These are phyloP conservation scores for Schizopora paradoxa DNA, from an alignment of 1,284 basidiomycete genomes.

Conservation along the genomic window DNA sequence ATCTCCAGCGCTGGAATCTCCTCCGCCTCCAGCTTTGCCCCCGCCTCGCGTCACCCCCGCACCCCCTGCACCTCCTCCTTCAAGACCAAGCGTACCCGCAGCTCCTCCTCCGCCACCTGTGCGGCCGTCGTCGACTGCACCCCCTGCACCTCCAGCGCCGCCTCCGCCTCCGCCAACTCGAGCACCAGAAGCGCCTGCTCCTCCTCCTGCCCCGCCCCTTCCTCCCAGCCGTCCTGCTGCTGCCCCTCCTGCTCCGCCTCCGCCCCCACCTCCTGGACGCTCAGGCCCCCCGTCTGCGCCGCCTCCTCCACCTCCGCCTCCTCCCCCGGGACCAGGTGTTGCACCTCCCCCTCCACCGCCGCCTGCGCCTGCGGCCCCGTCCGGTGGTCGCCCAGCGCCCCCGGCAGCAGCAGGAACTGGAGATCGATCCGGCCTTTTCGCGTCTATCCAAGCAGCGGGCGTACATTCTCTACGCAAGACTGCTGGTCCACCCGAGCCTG, in stretches of 20 bases:
- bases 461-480: conserved; percentile 74
- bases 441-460: conserved; percentile 64
- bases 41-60: conserved; percentile 20
- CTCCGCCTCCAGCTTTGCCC: conserved; percentile 23
- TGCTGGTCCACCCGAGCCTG: conserved; percentile 31
- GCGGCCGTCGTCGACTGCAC: conserved; percentile 24
- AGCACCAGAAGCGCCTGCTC: conserved; percentile 17
- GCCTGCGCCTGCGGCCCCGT: conserved; percentile 30
- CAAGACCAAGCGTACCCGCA: conserved; percentile 19
- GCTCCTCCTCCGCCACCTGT: conserved; percentile 33
- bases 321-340: conserved; percentile 20
- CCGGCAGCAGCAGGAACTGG: conserved; percentile 32
- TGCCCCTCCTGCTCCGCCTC: conserved; percentile 29
- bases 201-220: conserved; percentile 18
- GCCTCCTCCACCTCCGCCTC: conserved; percentile 25
- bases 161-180: conserved; percentile 18
- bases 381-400: conserved; percentile 32
- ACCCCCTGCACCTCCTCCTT: conserved; percentile 18
- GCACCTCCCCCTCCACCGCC: conserved; percentile 33
- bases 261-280: conserved; percentile 11
- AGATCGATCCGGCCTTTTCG: conserved; percentile 57
- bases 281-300: conserved; percentile 21
- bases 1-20: conserved; percentile 17
- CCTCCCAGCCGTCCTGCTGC: conserved; percentile 14
- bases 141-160: conserved; percentile 24